These are phyloP conservation scores for Yamadazyma membranifaciens DNA, from an alignment of 1,139 yeast genomes.

Conservation along the genomic window DNA sequence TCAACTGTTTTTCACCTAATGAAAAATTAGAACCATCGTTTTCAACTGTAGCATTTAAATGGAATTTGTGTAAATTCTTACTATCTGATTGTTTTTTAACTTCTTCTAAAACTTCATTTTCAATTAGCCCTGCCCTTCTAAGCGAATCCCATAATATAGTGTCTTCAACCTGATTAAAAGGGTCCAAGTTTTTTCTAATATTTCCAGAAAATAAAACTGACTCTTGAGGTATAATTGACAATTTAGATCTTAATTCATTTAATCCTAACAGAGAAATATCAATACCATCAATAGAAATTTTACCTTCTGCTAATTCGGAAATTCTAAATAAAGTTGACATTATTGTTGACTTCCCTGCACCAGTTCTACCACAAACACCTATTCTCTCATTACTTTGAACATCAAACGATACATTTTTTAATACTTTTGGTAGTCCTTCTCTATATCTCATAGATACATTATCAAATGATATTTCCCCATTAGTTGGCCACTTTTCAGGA, in stretches of 20 bases:
- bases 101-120: constrained; percentile 7
- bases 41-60: constrained; percentile 47
- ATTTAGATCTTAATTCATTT: constrained; percentile 70
- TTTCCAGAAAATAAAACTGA: constrained; percentile 88
- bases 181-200: constrained; percentile 76
- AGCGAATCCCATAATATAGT: constrained; percentile 33
- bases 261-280: constrained; percentile 68
- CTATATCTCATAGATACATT: constrained; percentile 69
- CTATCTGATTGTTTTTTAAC: constrained; percentile 16
- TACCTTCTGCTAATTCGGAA: constrained; percentile 53
- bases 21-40: constrained; percentile 55
- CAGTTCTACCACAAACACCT: constrained; percentile 80
- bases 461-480: constrained; percentile 55
- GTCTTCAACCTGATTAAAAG: constrained; percentile 39
- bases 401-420: constrained; percentile 50
- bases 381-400: constrained; percentile 59
- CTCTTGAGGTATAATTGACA: constrained; percentile 89
- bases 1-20: constrained; percentile 53
- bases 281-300: constrained; percentile 55
- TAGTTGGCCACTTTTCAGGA: constrained; percentile 41
- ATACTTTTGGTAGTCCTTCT: constrained; percentile 70
- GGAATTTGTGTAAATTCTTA: constrained; percentile 31
- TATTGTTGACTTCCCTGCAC: constrained; percentile 76
- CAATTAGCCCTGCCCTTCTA: constrained; percentile 29
- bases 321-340: constrained; percentile 66